These are phyloP conservation scores for Jimgerdemannia lactiflua DNA, from an alignment of 192 early-diverging fungal genomes.

Conservation along the genomic window DNA sequence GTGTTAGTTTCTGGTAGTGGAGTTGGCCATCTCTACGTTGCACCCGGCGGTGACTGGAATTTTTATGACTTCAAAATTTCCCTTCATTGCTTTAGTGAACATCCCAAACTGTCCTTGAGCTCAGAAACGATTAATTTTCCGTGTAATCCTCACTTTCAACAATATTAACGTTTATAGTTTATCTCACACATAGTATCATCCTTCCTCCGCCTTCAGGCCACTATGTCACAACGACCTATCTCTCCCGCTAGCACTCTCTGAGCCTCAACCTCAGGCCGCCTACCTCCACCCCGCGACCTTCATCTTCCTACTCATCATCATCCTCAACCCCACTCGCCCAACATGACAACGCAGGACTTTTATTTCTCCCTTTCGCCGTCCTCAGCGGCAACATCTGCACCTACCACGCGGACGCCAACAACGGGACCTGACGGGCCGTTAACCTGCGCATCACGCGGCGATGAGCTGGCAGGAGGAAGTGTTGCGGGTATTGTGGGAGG, in stretches of 20 bases:
- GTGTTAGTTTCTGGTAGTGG: conserved; percentile 26
- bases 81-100: background rate
- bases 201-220: conserved; percentile 11
- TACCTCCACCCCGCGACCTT: conserved; percentile 22
- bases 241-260: conserved; percentile 8
- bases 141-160: too few relatives aligned
- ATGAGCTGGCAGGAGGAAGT: conserved; percentile 28
- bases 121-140: too few relatives aligned
- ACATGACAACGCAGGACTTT: conserved; percentile 29
- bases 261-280: conserved; percentile 31
- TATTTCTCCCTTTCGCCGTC: conserved; percentile 29
- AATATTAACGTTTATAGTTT: too few relatives aligned
- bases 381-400: conserved; percentile 19
- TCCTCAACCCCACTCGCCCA: conserved; percentile 12
- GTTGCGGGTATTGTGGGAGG: conserved; percentile 9
- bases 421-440: conserved; percentile 30
- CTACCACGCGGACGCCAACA: background rate
- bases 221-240: conserved; percentile 7
- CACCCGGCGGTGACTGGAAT: conserved; percentile 36
- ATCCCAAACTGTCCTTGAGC: background rate
- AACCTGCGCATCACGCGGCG: conserved; percentile 36
- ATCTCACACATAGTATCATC: background rate
- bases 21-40: conserved; percentile 28
- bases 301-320: conserved; percentile 12
- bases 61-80: background rate